Evolutionary conservation across 805 yeast genomes (phyloP).

Genomic region (Isabelozyma pseudorhagii): DNA sequence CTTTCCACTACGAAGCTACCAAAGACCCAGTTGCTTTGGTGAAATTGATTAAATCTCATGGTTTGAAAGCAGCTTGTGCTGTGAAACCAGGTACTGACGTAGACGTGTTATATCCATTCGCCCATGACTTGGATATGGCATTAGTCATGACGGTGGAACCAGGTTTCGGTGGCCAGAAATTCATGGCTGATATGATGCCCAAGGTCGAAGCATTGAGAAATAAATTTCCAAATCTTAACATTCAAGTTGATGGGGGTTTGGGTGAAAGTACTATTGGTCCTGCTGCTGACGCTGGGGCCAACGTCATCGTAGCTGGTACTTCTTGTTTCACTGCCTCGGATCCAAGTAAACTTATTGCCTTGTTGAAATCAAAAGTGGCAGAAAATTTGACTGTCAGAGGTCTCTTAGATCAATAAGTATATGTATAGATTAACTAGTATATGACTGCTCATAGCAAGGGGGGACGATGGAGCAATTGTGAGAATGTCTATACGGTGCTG

Average conservation of each 20-base stretch:
- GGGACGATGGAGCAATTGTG: no score
- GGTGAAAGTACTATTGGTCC: slow-evolving; percentile 78
- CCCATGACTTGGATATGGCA: slow-evolving; percentile 85
- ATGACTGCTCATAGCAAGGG: no score
- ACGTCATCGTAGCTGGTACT: slow-evolving; percentile 97
- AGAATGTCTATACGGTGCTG: background rate
- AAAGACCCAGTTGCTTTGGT: slow-evolving; percentile 72
- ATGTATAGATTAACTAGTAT: background rate
- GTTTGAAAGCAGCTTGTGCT: slow-evolving; percentile 94
- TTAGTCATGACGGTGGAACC: slow-evolving; percentile 98
- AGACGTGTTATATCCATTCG: slow-evolving; percentile 73
- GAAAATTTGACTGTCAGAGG: slow-evolving; percentile 46
- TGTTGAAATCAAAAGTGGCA: slow-evolving; percentile 62
- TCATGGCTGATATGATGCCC: slow-evolving; percentile 95
- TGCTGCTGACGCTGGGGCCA: slow-evolving; percentile 98
- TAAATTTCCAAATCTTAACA: slow-evolving; percentile 73
- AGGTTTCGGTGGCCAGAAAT: slow-evolving; percentile 97
- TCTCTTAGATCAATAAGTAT: slow-evolving; percentile 14
- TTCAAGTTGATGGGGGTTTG: slow-evolving; percentile 96
- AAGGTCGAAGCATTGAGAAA: slow-evolving; percentile 77
- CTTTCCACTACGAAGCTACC: slow-evolving; percentile 94
- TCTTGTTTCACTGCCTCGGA: slow-evolving; percentile 83
- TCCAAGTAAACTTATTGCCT: slow-evolving; percentile 71
- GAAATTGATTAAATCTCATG: slow-evolving; percentile 67
- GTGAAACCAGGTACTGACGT: slow-evolving; percentile 91